Base-by-base conservation (phyloP, 2,329 filamentous ascomycete species). In the Microdochium trichocladiopsis region DNA sequence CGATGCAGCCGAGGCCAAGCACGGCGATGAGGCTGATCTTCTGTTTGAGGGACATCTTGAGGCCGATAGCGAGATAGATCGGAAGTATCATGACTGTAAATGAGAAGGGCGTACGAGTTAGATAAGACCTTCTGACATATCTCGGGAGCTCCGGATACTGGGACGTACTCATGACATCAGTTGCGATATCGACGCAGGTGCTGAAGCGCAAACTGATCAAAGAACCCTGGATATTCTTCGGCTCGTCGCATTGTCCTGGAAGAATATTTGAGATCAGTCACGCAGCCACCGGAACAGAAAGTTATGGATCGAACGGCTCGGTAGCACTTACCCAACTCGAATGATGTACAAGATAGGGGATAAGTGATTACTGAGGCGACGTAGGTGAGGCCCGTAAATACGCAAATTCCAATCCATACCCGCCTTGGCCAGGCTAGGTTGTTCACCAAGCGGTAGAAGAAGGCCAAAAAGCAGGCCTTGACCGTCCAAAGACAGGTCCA, bases 401-500 rank as follows among this genome's bases (percentile, higher is more conserved):
- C 36, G n/a, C 36, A 41, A 16, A 41, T 41, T 6, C 9, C 36
- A 16, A 41, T 41, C 36, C 36, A 41, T 18, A 18, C n/a, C 36
- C 36, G 8, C 36, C n/a, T 41, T 16, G 36, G 11, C 36, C 36
- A 41, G 36, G n/a, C 6, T 16, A 41, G n/a, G 36, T 18, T 12
- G 36, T 18, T 18, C 8, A 41, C 36, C 11, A 41, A 18, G 11
- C 36, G 36, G n/a, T 41, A 41, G 36, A 41, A 41, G 36, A 41
- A 41, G 10, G 36, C 36, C 10, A 41, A 16, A 16, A 41, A 41
- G 36, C 53, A 56, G 3, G 50, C 57, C 45, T 63, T 62, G 47
- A 62, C 55, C 5, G 25, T 45, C 61, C 61, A 62, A 11, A 61
- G 49, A 48, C 58, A 60, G 12, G 50, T 56, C 57, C 56, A 61